These are phyloP conservation scores for Solanum sitiens DNA, from an alignment of 257 asterid species.

Conservation along the genomic window DNA sequence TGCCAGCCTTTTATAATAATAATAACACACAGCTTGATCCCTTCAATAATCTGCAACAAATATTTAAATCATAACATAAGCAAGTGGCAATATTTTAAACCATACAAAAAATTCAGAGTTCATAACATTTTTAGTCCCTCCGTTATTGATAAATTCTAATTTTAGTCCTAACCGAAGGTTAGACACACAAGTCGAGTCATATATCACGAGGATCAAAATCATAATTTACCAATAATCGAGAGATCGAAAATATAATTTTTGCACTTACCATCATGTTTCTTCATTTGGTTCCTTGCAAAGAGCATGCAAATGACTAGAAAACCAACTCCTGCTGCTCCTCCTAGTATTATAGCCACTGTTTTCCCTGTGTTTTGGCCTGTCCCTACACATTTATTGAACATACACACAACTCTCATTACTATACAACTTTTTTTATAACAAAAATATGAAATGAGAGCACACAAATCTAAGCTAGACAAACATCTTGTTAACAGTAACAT, in stretches of 20 bases:
- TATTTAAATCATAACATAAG: background rate
- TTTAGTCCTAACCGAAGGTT: background rate
- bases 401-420: constrained; percentile 21
- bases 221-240: background rate
- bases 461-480: constrained; percentile 45
- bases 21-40: constrained; percentile 4
- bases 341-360: constrained; percentile 90
- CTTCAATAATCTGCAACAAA: constrained; percentile 35
- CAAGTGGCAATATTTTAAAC: background rate
- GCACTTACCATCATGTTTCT: constrained; percentile 80
- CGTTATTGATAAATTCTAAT: background rate
- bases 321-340: constrained; percentile 99
- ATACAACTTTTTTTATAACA: background rate
- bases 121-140: background rate
- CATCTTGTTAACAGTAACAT: constrained; percentile 32
- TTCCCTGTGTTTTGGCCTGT: constrained; percentile 76
- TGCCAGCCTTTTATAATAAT: background rate
- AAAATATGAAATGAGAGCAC: constrained; percentile 17
- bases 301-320: constrained; percentile 72
- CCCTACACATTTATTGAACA: constrained; percentile 37
- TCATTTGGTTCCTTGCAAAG: constrained; percentile 63
- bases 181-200: background rate
- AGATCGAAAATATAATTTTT: background rate
- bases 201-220: background rate
- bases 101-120: background rate